Evolutionary conservation across 1,284 basidiomycete species (phyloP).

Genomic region (Malassezia dermatis): DNA sequence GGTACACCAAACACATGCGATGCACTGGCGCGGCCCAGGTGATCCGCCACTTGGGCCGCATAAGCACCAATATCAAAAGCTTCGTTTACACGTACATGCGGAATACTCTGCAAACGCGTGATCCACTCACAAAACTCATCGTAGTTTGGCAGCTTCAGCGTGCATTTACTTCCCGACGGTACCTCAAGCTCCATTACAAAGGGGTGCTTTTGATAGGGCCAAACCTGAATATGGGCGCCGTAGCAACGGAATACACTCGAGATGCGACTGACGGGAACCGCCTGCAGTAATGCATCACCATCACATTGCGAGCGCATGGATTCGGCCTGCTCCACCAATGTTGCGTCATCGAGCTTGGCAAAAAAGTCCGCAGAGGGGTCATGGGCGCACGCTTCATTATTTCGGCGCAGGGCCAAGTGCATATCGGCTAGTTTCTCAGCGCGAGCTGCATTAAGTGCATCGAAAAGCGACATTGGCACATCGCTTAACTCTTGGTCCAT

Average conservation of each 20-base stretch:
- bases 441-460: neutral
- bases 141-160: conserved; percentile 36
- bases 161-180: conserved; percentile 32
- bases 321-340: neutral
- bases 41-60: conserved; percentile 13
- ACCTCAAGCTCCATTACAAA: conserved; percentile 38
- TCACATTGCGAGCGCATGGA: neutral
- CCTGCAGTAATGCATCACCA: conserved; percentile 11
- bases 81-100: conserved; percentile 7
- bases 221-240: conserved; percentile 30
- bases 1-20: conserved; percentile 32
- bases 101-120: conserved; percentile 21
- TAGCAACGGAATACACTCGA: conserved; percentile 3
- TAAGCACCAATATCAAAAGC: conserved; percentile 14
- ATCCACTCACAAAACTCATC: conserved; percentile 36
- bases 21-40: conserved; percentile 7
- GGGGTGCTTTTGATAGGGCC: conserved; percentile 38
- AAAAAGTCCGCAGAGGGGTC: neutral
- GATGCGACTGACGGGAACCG: conserved; percentile 21
- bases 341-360: neutral
- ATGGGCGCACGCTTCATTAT: neutral
- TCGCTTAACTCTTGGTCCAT: neutral
- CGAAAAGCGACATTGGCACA: neutral
- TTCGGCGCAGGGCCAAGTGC: neutral
- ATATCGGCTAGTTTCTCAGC: neutral